phyloP scores from a whole-genome alignment of 495 filamentous ascomycete genomes.

The Collariella sp. region DNA sequence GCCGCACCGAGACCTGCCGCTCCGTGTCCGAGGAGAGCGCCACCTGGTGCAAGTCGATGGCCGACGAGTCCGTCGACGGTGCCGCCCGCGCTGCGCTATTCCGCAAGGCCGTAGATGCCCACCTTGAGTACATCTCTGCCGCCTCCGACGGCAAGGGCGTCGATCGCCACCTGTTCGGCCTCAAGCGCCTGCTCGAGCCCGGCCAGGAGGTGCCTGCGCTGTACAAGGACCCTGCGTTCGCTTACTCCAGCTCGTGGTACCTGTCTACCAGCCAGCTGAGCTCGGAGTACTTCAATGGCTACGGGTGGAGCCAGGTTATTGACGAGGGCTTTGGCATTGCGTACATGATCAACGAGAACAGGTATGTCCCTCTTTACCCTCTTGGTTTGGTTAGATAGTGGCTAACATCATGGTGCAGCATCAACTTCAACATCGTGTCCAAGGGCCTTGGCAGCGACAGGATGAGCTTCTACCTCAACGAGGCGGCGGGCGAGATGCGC shows the following conservation, averaged over 20 bases:
- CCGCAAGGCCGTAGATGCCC: constrained; percentile 68
- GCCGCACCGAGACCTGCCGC: constrained; percentile 93
- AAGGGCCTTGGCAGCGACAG: constrained; percentile 85
- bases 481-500: constrained; percentile 83
- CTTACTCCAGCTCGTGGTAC: constrained; percentile 83
- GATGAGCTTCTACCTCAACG: constrained; percentile 91
- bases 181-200: constrained; percentile 81
- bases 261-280: constrained; percentile 82
- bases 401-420: constrained; percentile 37
- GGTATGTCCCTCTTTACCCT: constrained; percentile 30
- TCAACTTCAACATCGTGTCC: constrained; percentile 97
- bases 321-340: constrained; percentile 95
- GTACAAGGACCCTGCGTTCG: constrained; percentile 77
- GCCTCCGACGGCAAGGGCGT: constrained; percentile 89
- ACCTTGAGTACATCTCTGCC: constrained; percentile 82
- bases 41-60: constrained; percentile 83
- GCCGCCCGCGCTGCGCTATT: constrained; percentile 64
- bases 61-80: constrained; percentile 50
- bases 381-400: neutral
- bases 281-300: constrained; percentile 97
- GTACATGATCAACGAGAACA: constrained; percentile 99
- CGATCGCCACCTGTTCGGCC: constrained; percentile 90
- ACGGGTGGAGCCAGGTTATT: constrained; percentile 98
- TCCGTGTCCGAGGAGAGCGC: constrained; percentile 85
- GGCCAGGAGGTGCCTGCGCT: constrained; percentile 75